Base-by-base conservation (phyloP, 2,329 filamentous ascomycete genomes). In the Ceratocystis huliohia region DNA sequence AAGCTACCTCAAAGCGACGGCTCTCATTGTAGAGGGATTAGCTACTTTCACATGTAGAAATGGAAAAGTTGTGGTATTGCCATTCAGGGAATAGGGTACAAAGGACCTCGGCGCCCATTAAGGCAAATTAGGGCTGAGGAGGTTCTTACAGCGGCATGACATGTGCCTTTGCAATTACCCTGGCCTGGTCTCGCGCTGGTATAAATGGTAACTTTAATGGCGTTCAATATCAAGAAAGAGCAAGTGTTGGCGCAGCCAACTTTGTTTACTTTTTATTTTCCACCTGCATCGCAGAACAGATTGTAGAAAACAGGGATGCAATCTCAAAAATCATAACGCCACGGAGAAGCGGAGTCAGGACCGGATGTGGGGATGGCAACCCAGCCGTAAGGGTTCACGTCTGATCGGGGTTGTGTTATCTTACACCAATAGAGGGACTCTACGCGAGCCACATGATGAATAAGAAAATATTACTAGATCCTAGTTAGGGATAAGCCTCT, bases 341-440 rank as follows among this genome's bases (percentile, higher is more conserved):
- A 63, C 61, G 61, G 61, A 63, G 61, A 50, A 63, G 61, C 61
- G 61, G 61, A 63, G 61, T 46, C 37, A 46, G 44, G 20, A 5
- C 46, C 61, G 61, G 61, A 15, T 63, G 41, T 63, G 61, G 61
- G 61, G 61, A 63, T 48, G 46, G 2, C 22, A 30, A 10, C 22
- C 7, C 6, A 46, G 6, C 17, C 30, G 28, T 57, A 37, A 59
- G 56, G 28, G 56, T 37, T 37, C 56, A n/a, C 8, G 15, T 59
- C 56, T 15, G 28, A 37, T 59, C 30, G 56, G 56, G 30, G 28
- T 8, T 59, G 56, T 59, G 28, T 7, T n/a, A n/a, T 37, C 33
- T 20, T 59, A 37, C 56, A 59, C 25, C 28, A 59, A 20, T 30
- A 17, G 53, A 17, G 28, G 33, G 53, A 59, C 53, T 30, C 15